Conservation (phyloP, 192 early-diverging fungal species). For the Coemansia sp. region DNA sequence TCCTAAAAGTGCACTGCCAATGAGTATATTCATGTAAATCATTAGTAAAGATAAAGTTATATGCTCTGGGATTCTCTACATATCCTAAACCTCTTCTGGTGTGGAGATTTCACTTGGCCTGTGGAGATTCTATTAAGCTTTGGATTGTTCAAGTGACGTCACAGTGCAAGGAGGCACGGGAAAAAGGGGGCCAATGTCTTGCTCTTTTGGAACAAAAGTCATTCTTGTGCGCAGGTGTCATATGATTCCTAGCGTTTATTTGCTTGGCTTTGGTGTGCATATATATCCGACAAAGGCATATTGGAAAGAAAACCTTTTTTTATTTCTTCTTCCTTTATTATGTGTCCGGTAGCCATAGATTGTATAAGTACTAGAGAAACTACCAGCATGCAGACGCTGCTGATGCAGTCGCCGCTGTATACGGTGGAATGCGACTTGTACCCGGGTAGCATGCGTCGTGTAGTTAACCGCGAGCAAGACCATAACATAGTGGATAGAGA, state of each 20-base stretch:
- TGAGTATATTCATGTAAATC: too few species aligned
- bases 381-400: slow-evolving; percentile 6
- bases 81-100: too few species aligned
- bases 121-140: too few species aligned
- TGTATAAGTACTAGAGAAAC: background rate
- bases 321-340: slow-evolving; percentile 4
- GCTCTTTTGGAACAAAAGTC: background rate
- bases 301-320: too few species aligned
- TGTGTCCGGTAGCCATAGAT: slow-evolving; percentile 34
- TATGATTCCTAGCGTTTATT: background rate
- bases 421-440: slow-evolving; percentile 49
- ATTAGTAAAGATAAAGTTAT: too few species aligned
- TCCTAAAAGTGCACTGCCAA: background rate
- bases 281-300: too few species aligned
- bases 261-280: background rate
- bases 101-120: too few species aligned
- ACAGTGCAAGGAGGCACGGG: background rate
- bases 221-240: background rate
- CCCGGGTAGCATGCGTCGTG: slow-evolving; percentile 40
- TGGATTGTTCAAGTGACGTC: slow-evolving; percentile 1
- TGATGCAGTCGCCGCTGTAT: slow-evolving; percentile 36
- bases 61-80: too few species aligned
- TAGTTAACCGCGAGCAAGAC: slow-evolving; percentile 30
- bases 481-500: background rate
- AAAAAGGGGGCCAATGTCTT: background rate